phyloP scores from a whole-genome alignment of 139 green algal species.

The Zygnema circumcarinatum region DNA sequence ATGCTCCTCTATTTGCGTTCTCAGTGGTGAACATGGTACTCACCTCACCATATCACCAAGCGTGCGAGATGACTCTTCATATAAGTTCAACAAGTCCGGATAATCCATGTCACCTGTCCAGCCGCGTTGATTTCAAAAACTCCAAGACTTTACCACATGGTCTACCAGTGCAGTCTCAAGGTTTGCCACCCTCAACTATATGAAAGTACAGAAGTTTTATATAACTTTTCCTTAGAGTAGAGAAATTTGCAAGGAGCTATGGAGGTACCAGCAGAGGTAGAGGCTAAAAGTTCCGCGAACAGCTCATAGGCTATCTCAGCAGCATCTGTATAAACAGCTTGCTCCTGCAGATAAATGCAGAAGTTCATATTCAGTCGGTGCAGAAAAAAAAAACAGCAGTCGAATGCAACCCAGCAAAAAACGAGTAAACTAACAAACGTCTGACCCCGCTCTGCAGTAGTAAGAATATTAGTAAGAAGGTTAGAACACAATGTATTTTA shows the following conservation, averaged over 20 bases:
- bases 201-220: not conserved
- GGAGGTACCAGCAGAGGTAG: not conserved
- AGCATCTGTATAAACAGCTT: not conserved
- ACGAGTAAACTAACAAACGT: not conserved
- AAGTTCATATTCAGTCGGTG: not conserved
- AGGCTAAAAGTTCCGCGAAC: not conserved
- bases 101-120: not conserved
- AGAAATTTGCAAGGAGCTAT: not conserved
- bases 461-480: not conserved
- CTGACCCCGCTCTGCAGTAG: not conserved
- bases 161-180: no score
- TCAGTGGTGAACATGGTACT: no score
- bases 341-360: not conserved
- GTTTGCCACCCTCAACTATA: not conserved
- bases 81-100: not conserved
- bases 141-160: not conserved
- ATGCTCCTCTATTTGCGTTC: not conserved
- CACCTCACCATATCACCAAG: not conserved
- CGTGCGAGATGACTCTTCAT: not conserved
- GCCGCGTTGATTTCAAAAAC: not conserved
- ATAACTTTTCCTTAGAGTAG: not conserved
- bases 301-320: not conserved
- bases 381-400: not conserved
- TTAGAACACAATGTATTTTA: not conserved
- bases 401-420: not conserved